Percentiles rank a stretch among this genome's conserved stretches.
Conservation (phyloP, 371 early-diverging fungal genomes). For the Vairimorpha ceranae region DNA sequence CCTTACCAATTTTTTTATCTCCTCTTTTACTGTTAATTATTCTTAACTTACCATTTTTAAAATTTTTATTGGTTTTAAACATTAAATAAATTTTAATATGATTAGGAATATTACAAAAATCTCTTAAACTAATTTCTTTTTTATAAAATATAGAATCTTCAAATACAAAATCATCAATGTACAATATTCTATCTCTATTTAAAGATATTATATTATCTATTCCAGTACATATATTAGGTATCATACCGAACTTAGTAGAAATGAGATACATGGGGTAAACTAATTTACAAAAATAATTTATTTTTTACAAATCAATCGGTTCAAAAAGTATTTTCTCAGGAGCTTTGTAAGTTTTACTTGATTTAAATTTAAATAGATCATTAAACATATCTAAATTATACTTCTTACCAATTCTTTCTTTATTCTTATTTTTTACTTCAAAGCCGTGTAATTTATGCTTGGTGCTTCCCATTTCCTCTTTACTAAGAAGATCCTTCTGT, state of each 20-base stretch:
- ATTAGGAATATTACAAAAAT: constrained; percentile 17
- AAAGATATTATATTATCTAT: background rate
- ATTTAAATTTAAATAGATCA: constrained; percentile 50
- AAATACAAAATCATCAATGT: constrained; percentile 29
- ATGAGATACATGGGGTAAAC: background rate
- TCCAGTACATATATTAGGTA: background rate
- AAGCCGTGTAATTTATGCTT: constrained; percentile 62
- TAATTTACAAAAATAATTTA: background rate
- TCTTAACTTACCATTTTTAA: constrained; percentile 5
- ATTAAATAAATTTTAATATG: constrained; percentile 8
- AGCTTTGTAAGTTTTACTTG: constrained; percentile 25
- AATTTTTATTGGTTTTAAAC: background rate
- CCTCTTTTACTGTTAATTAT: constrained; percentile 34
- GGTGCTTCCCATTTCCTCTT: constrained; percentile 60
- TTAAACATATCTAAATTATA: constrained; percentile 44
- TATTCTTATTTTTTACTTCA: constrained; percentile 54
- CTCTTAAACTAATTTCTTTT: constrained; percentile 6
- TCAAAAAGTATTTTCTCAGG: constrained; percentile 54
- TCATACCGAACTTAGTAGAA: background rate
- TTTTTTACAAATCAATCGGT: constrained; percentile 41
- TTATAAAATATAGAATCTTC: constrained; percentile 29
- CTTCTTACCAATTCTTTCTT: constrained; percentile 46
- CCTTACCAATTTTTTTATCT: constrained; percentile 27
- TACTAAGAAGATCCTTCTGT: constrained; percentile 56
- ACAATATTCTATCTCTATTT: constrained; percentile 14